Conservation (phyloP, 1,284 basidiomycete species). For the Veloporphyrellus conicus region DNA sequence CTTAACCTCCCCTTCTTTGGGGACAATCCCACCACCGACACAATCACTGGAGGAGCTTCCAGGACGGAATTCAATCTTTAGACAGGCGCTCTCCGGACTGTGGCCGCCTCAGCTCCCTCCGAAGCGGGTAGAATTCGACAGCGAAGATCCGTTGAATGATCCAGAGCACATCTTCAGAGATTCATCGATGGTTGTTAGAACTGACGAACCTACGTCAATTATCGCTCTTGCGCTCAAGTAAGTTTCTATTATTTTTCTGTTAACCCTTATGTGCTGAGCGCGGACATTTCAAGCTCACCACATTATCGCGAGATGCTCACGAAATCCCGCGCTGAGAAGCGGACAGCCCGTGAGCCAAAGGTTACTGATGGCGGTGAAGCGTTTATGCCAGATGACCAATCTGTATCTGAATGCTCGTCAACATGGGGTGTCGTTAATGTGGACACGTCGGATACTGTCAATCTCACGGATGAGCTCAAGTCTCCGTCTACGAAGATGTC, state of each 20-base stretch:
- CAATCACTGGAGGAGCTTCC: slow-evolving; percentile 53
- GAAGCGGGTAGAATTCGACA: slow-evolving; percentile 50
- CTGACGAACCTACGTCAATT: slow-evolving; percentile 97
- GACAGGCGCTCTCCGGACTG: slow-evolving; percentile 68
- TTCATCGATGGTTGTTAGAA: slow-evolving; percentile 91
- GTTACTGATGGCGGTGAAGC: slow-evolving; percentile 67
- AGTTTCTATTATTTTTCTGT: slow-evolving; percentile 20
- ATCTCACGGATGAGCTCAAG: slow-evolving; percentile 72
- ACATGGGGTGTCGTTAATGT: slow-evolving; percentile 86
- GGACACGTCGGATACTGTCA: slow-evolving; percentile 56
- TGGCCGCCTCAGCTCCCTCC: slow-evolving; percentile 60
- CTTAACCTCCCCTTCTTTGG: slow-evolving; percentile 40
- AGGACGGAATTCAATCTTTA: slow-evolving; percentile 74
- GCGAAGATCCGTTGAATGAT: slow-evolving; percentile 65
- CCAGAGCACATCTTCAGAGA: slow-evolving; percentile 94
- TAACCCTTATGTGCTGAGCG: slow-evolving; percentile 4
- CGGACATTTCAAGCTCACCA: slow-evolving; percentile 56
- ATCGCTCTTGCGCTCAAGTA: slow-evolving; percentile 93
- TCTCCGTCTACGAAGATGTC: slow-evolving; percentile 75
- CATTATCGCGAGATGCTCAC: slow-evolving; percentile 83
- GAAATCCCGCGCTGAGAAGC: slow-evolving; percentile 70
- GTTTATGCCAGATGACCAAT: slow-evolving; percentile 83
- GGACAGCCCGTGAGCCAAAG: slow-evolving; percentile 61
- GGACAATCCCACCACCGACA: slow-evolving; percentile 46
- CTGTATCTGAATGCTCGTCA: slow-evolving; percentile 74